Base-by-base conservation (phyloP, 2,329 filamentous ascomycete species). In the Ascocoryne sarcoides region DNA sequence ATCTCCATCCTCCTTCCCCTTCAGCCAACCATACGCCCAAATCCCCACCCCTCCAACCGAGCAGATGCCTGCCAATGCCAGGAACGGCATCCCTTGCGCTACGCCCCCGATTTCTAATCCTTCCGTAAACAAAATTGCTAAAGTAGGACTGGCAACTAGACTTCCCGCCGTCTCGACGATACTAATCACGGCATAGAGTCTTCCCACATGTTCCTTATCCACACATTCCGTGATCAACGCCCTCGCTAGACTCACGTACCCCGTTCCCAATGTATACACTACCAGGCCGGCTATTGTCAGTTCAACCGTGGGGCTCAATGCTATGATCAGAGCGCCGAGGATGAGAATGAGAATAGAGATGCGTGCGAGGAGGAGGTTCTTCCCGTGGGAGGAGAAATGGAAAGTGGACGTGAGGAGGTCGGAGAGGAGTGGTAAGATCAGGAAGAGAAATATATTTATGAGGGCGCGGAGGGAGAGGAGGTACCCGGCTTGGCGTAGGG, bases 51-150 rank as follows among this genome's bases (percentile, higher is more conserved):
- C 43, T 23, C 37, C 37, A 19, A 51, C 5, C 9, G 42, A 31
- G 21, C 32, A 44, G 10, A 55, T 45, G 9, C 47, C 12, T 3
- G 43, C 39, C 4, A 54, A 31, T 14, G 18, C 33, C 32, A 46
- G 47, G 42, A 50, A 59, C n/a, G 57, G 57, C 15, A 58, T 32
- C 8, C 49, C 54, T 9, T 48, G 40, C 55, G 54, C 58, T 4
- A 35, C 39, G 1, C 46, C 46, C 41, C 49, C 51, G 43, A 33
- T 45, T 16, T 46, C 40, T 37, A 59, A 30, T 0, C 56, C 57
- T 8, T 49, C 14, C 2, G 49, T 47, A 43, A 51, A 59, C 0
- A 56, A 29, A 4, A 17, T 39, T 4, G 51, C 53, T 3, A 58
- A 21, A 4, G 33, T 36, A 2, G 56, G 56, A 1, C 54, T 49